Evolutionary conservation across 805 yeast genomes (phyloP).

Genomic region (Metschnikowia aberdeeniae): DNA sequence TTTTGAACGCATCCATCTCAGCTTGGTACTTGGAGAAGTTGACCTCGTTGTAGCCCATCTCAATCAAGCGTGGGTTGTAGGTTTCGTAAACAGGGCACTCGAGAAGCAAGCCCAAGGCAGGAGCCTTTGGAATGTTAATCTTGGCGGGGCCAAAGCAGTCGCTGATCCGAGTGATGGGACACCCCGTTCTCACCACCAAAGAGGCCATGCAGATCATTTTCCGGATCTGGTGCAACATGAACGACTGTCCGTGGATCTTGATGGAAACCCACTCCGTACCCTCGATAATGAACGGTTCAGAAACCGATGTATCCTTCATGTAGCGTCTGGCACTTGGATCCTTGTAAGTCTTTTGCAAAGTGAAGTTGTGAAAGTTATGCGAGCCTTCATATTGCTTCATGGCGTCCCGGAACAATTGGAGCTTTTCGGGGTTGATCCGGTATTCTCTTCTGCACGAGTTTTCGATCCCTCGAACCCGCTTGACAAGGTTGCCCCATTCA

Average conservation of each 20-base stretch:
- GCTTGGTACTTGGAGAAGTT: conserved; percentile 61
- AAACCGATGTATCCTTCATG: conserved; percentile 74
- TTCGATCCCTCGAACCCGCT: conserved; percentile 58
- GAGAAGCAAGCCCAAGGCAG: conserved; percentile 85
- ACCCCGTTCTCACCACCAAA: conserved; percentile 77
- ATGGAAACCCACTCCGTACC: conserved; percentile 95
- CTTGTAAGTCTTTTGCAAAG: conserved; percentile 72
- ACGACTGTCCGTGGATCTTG: conserved; percentile 96
- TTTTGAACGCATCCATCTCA: conserved; percentile 82
- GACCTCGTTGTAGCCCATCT: conserved; percentile 73
- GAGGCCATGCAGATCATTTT: conserved; percentile 97
- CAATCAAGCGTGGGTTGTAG: conserved; percentile 65
- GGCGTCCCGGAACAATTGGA: conserved; percentile 60
- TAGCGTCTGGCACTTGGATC: conserved; percentile 83
- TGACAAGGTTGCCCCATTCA: conserved; percentile 40
- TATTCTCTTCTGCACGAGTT: conserved; percentile 63
- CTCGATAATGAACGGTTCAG: conserved; percentile 87
- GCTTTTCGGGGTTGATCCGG: conserved; percentile 59
- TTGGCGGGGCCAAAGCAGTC: conserved; percentile 73
- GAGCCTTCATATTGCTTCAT: conserved; percentile 76
- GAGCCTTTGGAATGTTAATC: conserved; percentile 94
- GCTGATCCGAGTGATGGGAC: conserved; percentile 69
- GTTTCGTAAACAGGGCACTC: conserved; percentile 91
- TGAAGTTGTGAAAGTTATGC: conserved; percentile 89
- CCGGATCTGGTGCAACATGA: conserved; percentile 96